Evolutionary conservation across 2,329 filamentous ascomycete species (phyloP).

Genomic region (Bretziella fagacearum): DNA sequence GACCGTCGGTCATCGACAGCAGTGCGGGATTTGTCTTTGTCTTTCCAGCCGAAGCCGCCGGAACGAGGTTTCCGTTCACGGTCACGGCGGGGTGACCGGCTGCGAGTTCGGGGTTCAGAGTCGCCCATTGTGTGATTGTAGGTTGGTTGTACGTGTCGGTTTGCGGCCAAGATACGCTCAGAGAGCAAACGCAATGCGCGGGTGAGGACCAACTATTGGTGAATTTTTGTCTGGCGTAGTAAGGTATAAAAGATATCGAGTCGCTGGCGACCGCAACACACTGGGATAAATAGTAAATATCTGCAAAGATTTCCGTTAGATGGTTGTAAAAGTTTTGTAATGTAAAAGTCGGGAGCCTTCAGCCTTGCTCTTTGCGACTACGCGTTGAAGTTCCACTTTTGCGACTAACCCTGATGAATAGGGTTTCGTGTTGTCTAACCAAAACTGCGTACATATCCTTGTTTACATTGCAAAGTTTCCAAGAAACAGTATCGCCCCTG

Average conservation of each 20-base stretch:
- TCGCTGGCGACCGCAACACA: too few species aligned
- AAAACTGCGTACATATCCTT: too few species aligned
- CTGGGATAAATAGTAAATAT: too few species aligned
- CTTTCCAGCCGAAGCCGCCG: conserved; percentile 38
- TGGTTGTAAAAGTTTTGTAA: background rate
- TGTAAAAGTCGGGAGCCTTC: too few species aligned
- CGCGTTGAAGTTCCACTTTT: background rate
- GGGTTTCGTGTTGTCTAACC: background rate
- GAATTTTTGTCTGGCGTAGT: background rate
- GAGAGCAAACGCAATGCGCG: background rate
- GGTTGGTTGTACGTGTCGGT: background rate
- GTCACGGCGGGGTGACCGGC: conserved; percentile 23
- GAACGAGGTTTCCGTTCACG: conserved; percentile 15
- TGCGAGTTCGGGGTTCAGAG: background rate
- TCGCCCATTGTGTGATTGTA: conserved; percentile 1
- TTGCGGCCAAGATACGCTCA: background rate
- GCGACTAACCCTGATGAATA: background rate
- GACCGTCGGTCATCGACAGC: conserved; percentile 21
- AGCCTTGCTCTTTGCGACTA: background rate
- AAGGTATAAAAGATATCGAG: background rate
- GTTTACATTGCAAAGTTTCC: too few species aligned
- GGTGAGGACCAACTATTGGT: background rate
- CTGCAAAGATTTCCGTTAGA: too few species aligned
- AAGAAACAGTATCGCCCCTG: too few species aligned
- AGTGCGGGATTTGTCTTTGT: conserved; percentile 29